phyloP scores from a whole-genome alignment of 202 grass and related monocot genomes.

The Schoenoplectus tabernaemontani region DNA sequence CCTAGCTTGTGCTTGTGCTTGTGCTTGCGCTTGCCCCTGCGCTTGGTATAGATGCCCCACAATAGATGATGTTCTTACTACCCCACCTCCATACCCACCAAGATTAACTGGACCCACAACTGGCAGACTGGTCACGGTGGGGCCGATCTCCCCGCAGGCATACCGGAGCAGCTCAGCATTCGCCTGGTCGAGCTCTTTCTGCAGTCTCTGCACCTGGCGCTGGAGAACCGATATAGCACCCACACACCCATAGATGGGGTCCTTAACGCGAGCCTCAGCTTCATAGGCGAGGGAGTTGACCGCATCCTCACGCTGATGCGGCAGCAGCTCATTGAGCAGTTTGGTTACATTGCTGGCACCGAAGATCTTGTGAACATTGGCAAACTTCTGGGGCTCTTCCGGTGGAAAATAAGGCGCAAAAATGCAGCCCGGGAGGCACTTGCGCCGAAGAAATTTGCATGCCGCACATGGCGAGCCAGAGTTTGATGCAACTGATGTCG shows the following conservation, averaged over 20 bases:
- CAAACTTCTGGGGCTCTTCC: slow-evolving; percentile 83
- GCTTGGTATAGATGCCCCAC: slow-evolving; percentile 11
- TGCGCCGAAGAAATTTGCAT: slow-evolving; percentile 82
- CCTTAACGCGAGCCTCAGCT: slow-evolving; percentile 74
- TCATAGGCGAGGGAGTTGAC: slow-evolving; percentile 85
- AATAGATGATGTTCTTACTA: background rate
- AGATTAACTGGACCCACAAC: background rate
- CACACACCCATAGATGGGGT: slow-evolving; percentile 81
- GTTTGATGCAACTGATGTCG: slow-evolving; percentile 8
- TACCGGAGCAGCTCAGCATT: slow-evolving; percentile 82
- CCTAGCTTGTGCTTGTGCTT: background rate
- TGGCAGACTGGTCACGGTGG: slow-evolving; percentile 2
- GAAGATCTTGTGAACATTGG: slow-evolving; percentile 85
- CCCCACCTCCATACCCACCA: slow-evolving; percentile 18
- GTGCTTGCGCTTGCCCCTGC: background rate
- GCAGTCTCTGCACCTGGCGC: slow-evolving; percentile 72
- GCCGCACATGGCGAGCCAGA: slow-evolving; percentile 67
- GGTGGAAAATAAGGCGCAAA: slow-evolving; percentile 84
- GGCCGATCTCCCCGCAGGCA: slow-evolving; percentile 45
- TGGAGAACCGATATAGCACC: slow-evolving; percentile 83
- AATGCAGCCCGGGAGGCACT: slow-evolving; percentile 86
- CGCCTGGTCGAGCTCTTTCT: slow-evolving; percentile 82
- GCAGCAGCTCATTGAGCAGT: slow-evolving; percentile 79
- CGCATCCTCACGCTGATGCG: slow-evolving; percentile 78
- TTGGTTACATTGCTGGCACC: slow-evolving; percentile 88